Conservation (phyloP, 371 early-diverging fungal species). For the Capillidium rhysosporum region DNA sequence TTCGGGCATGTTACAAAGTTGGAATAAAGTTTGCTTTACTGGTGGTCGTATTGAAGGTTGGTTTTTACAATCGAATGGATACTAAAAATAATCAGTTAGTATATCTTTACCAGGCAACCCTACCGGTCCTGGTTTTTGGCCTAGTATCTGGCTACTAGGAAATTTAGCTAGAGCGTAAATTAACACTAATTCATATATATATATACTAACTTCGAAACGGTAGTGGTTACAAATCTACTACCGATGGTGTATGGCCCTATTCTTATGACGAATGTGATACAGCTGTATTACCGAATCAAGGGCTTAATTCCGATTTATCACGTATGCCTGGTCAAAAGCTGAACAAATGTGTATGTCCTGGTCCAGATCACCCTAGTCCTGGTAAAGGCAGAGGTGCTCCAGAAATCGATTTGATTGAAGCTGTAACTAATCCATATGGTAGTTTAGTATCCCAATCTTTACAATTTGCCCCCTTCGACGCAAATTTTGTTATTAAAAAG, state of each 20-base stretch:
- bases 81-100: constrained; percentile 11
- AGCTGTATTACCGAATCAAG: constrained; percentile 23
- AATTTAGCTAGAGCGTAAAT: constrained; percentile 25
- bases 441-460: constrained; percentile 8
- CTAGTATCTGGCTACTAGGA: constrained; percentile 30
- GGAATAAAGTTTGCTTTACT: constrained; percentile 39
- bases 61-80: neutral
- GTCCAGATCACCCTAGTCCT: constrained; percentile 22
- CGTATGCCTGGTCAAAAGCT: constrained; percentile 18
- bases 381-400: constrained; percentile 32
- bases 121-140: constrained; percentile 25
- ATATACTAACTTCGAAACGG: neutral
- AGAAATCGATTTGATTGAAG: constrained; percentile 30
- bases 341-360: constrained; percentile 24
- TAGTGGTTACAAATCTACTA: constrained; percentile 26
- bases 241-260: constrained; percentile 35
- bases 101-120: constrained; percentile 26
- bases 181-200: neutral
- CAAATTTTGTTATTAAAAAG: neutral
- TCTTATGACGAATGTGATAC: constrained; percentile 25
- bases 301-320: constrained; percentile 7
- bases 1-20: constrained; percentile 30
- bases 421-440: constrained; percentile 4
- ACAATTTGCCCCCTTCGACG: constrained; percentile 10
- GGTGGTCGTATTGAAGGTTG: constrained; percentile 29